phyloP scores from a whole-genome alignment of 345 rosid species.

The Cochlearia excelsa region DNA sequence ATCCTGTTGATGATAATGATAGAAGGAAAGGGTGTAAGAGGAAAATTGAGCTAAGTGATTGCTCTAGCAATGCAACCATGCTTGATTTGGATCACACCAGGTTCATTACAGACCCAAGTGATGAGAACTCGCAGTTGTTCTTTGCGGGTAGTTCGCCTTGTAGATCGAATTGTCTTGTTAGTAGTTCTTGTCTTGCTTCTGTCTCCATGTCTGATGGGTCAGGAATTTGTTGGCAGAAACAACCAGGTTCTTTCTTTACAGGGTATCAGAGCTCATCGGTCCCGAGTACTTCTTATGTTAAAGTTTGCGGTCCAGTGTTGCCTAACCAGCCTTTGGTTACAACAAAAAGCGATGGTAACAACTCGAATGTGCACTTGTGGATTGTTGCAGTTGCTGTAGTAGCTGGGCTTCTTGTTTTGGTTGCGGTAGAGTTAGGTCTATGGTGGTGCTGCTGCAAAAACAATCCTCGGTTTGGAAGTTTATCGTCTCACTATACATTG shows the following conservation, averaged over 20 bases:
- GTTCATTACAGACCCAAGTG: constrained; percentile 41
- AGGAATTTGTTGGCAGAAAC: constrained; percentile 55
- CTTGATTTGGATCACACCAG: constrained; percentile 42
- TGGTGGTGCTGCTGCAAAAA: constrained; percentile 58
- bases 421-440: constrained; percentile 39
- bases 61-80: constrained; percentile 48
- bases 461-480: constrained; percentile 36
- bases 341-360: constrained; percentile 16
- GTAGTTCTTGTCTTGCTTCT: constrained; percentile 50
- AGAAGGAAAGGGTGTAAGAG: constrained; percentile 57
- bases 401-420: constrained; percentile 35
- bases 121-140: constrained; percentile 31
- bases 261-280: constrained; percentile 53
- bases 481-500: constrained; percentile 46
- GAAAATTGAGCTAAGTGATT: constrained; percentile 44
- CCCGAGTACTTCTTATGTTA: constrained; percentile 53
- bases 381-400: constrained; percentile 35
- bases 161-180: constrained; percentile 44
- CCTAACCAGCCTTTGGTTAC: constrained; percentile 35
- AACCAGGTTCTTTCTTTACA: constrained; percentile 41
- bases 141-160: constrained; percentile 46
- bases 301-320: constrained; percentile 54
- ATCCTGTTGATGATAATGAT: constrained; percentile 44
- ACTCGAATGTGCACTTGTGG: constrained; percentile 39
- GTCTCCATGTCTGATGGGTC: constrained; percentile 57